A percentile compares a stretch with the other conserved stretches of the same genome.
Evolutionary conservation across 768 basidiomycete genomes (phyloP).

Genomic region (Boletus reticulatus): DNA sequence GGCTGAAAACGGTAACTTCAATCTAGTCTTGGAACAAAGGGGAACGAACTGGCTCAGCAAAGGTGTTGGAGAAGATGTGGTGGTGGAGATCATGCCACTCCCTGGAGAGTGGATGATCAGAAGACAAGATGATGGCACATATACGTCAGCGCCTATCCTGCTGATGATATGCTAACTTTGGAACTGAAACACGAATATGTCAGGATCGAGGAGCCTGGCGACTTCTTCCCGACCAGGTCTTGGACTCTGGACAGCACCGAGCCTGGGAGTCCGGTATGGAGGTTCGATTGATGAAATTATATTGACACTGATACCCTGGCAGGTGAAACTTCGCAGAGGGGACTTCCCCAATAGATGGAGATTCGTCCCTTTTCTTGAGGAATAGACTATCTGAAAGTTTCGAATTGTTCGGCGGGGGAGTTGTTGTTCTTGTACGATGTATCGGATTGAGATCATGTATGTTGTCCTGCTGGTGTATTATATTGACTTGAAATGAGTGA

Average conservation of each 20-base stretch:
- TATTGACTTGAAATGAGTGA: too few species aligned
- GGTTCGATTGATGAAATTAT: not conserved
- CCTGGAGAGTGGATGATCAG: not conserved
- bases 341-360: not conserved
- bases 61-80: rapidly evolving
- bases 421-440: too few species aligned
- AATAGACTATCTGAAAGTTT: too few species aligned
- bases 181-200: not conserved
- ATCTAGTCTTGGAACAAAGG: not conserved
- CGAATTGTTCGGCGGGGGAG: too few species aligned
- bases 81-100: not conserved
- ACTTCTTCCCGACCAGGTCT: not conserved
- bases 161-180: not conserved
- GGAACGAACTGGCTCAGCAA: not conserved
- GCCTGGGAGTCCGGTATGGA: not conserved
- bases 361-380: not conserved
- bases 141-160: not conserved
- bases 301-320: not conserved
- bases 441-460: too few species aligned
- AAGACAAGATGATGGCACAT: not conserved
- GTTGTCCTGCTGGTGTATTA: too few species aligned
- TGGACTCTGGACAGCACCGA: not conserved
- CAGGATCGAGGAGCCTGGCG: not conserved
- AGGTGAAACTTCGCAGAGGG: not conserved
- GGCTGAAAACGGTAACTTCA: not conserved